Evolutionary conservation across 345 rosid species (phyloP), one percentile per base, ranked within the genome.

Genomic region (Cardamine chenopodiifolia): DNA sequence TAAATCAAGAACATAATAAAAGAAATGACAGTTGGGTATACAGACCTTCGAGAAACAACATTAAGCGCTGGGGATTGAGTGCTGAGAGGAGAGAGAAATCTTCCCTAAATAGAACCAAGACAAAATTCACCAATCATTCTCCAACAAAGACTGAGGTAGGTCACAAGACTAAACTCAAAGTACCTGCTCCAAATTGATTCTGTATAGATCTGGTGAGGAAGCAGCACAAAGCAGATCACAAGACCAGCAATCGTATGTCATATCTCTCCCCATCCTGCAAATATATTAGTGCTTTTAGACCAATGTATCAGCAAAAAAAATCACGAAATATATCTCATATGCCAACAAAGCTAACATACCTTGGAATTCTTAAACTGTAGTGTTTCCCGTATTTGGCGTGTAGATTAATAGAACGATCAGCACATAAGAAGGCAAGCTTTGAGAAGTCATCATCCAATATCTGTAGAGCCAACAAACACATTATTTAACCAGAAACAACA

Each of bases 191-290:
- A 95, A 82, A 82, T 95, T 95, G 71, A 95, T 89, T 72, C 99
- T 79, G 78, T 90, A 95, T n/a, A 92, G 50, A 78, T 92, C 97
- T 62, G 99, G 88, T 44, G 97, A 92, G n/a, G 97, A 92, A 61
- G 98, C 97, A 79, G 98, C 98, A 72, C 99, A 95, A 64, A 95
- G 85, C 81, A 95, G 84, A 88, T 95, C 99, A 84, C 97, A 95
- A 25, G 99, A 86, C 97, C 98, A 90, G 81, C 70, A 65, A 81
- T 92, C 94, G 82, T 92, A 92, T 14, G 86, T 62, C 75, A 90
- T 89, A 71, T 92, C 91, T 78, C 97, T 92, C 59, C 99, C 99
- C 98, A 92, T 90, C 83, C 98, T 95, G 83, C 65, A 34, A n/a
- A 54, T 50, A 34, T 9, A 49, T 0, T 18, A 7, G 29, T 23